Conservation (phyloP, 345 rosid genomes). For the Syzygium jambos region DNA sequence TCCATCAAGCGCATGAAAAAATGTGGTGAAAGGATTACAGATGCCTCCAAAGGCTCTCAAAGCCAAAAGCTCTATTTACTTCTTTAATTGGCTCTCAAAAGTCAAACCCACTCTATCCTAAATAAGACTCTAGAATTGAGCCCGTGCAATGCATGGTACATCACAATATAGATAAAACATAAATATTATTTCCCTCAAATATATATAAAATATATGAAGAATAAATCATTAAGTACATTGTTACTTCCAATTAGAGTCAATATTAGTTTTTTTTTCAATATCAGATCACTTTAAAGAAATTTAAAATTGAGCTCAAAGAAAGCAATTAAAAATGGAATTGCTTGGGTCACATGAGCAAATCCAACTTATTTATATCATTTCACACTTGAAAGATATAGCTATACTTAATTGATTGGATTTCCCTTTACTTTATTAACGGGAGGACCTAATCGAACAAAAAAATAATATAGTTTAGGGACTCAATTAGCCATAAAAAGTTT, state of each 20-base stretch:
- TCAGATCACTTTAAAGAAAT: neutral
- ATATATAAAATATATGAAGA: neutral
- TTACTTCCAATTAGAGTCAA: neutral
- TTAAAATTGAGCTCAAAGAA: neutral
- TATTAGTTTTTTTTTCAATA: neutral
- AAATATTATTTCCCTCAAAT: neutral
- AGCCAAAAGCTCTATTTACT: neutral
- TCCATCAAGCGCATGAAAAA: neutral
- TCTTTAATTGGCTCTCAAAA: neutral
- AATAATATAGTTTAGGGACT: neutral
- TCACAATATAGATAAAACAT: neutral
- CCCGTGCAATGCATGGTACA: neutral
- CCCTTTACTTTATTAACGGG: neutral
- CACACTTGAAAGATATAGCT: neutral
- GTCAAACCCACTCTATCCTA: neutral
- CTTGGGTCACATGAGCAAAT: neutral
- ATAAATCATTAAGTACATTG: neutral
- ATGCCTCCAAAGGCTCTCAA: neutral
- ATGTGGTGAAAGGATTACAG: neutral
- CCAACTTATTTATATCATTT: neutral
- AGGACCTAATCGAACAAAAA: neutral
- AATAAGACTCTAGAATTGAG: neutral
- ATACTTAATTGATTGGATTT: neutral
- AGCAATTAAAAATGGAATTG: neutral
- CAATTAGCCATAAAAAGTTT: neutral